These are phyloP conservation scores for Plantago lanceolata DNA, from an alignment of 305 asterid genomes.

Conservation along the genomic window DNA sequence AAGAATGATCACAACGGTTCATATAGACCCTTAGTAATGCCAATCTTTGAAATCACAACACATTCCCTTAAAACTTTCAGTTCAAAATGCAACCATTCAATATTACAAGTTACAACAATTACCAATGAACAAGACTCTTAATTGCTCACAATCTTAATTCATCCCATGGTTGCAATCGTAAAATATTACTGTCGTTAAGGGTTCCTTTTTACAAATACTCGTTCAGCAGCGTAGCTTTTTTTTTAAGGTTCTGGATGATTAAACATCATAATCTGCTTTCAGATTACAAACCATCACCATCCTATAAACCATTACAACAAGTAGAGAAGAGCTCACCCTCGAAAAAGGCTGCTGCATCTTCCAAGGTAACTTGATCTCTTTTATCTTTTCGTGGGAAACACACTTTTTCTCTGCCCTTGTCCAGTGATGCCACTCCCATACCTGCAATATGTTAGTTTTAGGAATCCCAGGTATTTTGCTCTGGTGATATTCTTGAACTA, in stretches of 20 bases:
- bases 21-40: too few species aligned
- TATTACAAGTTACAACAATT: too few species aligned
- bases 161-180: too few species aligned
- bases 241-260: constrained; percentile 21
- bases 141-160: too few species aligned
- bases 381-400: neutral
- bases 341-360: constrained; percentile 38
- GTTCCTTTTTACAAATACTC: too few species aligned
- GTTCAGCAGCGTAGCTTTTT: neutral
- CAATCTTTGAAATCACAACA: too few species aligned
- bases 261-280: constrained; percentile 23
- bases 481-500: constrained; percentile 13
- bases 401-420: constrained; percentile 10
- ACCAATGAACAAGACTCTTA: too few species aligned
- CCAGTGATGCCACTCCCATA: neutral
- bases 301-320: constrained; percentile 40
- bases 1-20: too few species aligned
- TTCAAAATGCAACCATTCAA: too few species aligned
- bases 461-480: neutral
- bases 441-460: neutral
- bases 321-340: constrained; percentile 37
- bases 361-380: constrained; percentile 44
- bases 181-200: too few species aligned
- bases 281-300: constrained; percentile 46
- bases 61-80: too few species aligned